Conservation (phyloP, 2,329 filamentous ascomycete species). For the Emmonsia crescens region DNA sequence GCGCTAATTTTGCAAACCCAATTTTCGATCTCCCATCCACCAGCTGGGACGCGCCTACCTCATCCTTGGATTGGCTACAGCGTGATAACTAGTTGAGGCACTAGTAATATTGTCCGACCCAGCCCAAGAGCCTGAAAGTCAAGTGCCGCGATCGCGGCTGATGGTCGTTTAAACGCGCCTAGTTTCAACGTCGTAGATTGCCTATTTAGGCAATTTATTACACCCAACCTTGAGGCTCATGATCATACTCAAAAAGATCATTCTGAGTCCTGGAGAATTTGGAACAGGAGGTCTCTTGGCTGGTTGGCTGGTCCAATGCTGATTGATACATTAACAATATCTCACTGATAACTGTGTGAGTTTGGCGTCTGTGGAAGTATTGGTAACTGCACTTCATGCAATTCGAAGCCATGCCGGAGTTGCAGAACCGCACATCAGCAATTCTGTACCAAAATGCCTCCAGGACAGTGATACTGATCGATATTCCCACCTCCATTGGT, state of each 20-base stretch:
- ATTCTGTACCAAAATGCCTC: conserved; percentile 44
- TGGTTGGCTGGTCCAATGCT: neutral
- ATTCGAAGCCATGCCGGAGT: neutral
- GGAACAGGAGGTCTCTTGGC: neutral
- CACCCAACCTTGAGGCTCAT: neutral
- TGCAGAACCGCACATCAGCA: conserved; percentile 12
- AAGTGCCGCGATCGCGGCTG: neutral
- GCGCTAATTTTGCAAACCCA: neutral
- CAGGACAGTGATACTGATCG: conserved; percentile 41
- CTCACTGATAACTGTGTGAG: neutral
- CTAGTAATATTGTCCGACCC: neutral
- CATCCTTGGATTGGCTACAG: neutral
- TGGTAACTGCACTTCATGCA: neutral
- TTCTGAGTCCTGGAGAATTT: neutral
- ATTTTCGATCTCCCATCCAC: neutral
- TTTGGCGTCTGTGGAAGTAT: neutral
- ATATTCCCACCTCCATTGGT: conserved; percentile 49
- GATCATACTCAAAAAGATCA: neutral
- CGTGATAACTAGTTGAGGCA: no score
- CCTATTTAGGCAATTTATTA: neutral
- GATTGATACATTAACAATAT: neutral
- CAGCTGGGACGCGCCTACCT: neutral
- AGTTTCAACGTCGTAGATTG: neutral
- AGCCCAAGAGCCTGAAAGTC: neutral
- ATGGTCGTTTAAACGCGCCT: neutral